Percentiles rank a stretch among this genome's conserved stretches.
These are phyloP conservation scores for Tetrastigma voinierianum DNA, from an alignment of 164 flowering plant genomes.

Conservation along the genomic window DNA sequence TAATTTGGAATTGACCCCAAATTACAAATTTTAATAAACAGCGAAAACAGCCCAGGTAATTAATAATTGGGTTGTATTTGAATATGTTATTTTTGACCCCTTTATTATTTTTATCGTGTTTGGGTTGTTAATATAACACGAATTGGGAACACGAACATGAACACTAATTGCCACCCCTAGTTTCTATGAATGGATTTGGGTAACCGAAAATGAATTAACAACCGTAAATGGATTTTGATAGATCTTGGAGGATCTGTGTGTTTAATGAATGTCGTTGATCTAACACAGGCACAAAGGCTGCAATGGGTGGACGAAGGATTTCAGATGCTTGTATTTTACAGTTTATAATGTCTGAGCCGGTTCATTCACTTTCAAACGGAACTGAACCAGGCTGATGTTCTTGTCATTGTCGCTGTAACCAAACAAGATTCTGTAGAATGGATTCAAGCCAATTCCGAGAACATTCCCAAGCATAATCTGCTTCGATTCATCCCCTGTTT, in stretches of 20 bases:
- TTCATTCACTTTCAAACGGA: slow-evolving; percentile 29
- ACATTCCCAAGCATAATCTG: slow-evolving; percentile 60
- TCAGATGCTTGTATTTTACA: slow-evolving; percentile 72
- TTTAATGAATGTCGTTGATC: neutral
- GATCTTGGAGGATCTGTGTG: neutral
- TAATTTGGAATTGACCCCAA: too few species aligned
- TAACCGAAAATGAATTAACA: too few species aligned
- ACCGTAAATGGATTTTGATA: neutral
- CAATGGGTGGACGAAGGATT: slow-evolving; percentile 90
- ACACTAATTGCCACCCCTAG: too few species aligned
- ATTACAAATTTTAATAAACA: too few species aligned
- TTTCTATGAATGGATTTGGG: too few species aligned
- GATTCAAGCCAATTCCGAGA: slow-evolving; percentile 43
- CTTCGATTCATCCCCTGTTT: slow-evolving; percentile 64
- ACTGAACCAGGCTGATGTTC: slow-evolving; percentile 45
- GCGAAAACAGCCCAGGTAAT: too few species aligned
- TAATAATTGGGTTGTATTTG: too few species aligned
- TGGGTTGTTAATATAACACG: too few species aligned
- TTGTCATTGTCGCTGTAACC: slow-evolving; percentile 67
- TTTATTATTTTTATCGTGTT: too few species aligned
- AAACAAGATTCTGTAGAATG: slow-evolving; percentile 56
- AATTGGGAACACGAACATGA: too few species aligned
- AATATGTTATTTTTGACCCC: too few species aligned
- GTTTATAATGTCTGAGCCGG: too few species aligned
- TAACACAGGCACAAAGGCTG: slow-evolving; percentile 63